Base-by-base conservation (phyloP, 208 protist genomes). In the Leishmania lainsoni region DNA sequence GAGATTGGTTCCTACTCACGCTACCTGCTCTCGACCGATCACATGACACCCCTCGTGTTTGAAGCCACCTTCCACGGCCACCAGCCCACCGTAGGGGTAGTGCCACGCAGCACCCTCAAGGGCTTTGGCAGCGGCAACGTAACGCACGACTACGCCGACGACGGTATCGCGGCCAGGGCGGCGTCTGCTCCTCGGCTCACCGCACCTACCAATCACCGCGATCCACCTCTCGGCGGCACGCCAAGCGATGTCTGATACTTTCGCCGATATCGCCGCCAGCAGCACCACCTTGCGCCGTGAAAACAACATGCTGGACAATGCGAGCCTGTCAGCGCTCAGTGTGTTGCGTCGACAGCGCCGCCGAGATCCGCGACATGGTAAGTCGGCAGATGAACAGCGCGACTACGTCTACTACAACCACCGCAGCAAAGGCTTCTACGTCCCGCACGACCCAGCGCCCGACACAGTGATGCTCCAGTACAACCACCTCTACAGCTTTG, bases 341-440 rank as follows among this genome's bases (percentile, higher is more conserved):
- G 65, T 61, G 61, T 58, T 89, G 59, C 90, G 90, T 14, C 75
- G 84, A 8, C 76, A 54, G 9, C 90, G 90, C 29, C 90, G 91
- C n/a, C 87, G 85, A n/a, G 81, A 92, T 42, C 89, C 87, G 1
- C 78, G 72, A 3, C 87, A 89, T 79, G 81, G 86, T 63, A 83
- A 91, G 83, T 68, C 76, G 42, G 71, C 20, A 26, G 66, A 87
- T 58, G 58, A 81, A 73, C 71, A 89, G 66, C 59, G 70, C 42
- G 90, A 93, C 54, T 91, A 92, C 81, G 83, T 95, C 54, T 97
- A 96, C 79, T 97, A 96, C 86, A 96, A 97, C 78, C 90, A 95
- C 86, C 87, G 85, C 59, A 96, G 94, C 84, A 97, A 97, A 73
- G 94, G 91, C 32, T 94, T 83, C 85, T 96, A 86, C 83, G 86